A percentile compares a stretch with the other conserved stretches of the same genome.
Evolutionary conservation across 2,329 filamentous ascomycete species (phyloP).

Genomic region (Aureobasidium musti): DNA sequence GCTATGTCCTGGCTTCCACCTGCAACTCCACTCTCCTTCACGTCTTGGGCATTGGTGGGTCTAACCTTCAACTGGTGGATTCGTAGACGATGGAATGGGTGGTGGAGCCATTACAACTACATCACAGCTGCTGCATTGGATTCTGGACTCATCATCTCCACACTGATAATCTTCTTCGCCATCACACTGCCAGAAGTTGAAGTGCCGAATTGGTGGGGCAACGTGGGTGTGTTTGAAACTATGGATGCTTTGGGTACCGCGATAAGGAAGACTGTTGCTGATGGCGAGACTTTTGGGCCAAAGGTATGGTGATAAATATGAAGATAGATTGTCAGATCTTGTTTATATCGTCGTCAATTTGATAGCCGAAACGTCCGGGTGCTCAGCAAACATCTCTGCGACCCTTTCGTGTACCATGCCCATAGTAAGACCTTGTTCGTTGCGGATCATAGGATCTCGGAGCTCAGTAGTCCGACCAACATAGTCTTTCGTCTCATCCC

Average conservation of each 20-base stretch:
- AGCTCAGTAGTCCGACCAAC: background rate
- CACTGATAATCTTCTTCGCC: slow-evolving; percentile 6
- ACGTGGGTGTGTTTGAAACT: slow-evolving; percentile 9
- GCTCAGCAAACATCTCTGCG: background rate
- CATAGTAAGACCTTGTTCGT: background rate
- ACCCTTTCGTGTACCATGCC: background rate
- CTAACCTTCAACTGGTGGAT: slow-evolving; percentile 13
- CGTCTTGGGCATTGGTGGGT: background rate
- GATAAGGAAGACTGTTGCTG: slow-evolving; percentile 7
- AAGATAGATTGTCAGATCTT: background rate
- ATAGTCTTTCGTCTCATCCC: slow-evolving; percentile 5
- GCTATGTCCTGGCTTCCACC: slow-evolving; percentile 10
- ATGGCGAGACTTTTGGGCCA: slow-evolving; percentile 9
- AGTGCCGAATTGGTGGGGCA: slow-evolving; percentile 9
- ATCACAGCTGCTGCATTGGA: slow-evolving; percentile 8
- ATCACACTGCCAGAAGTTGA: slow-evolving; percentile 2
- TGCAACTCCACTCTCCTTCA: slow-evolving; percentile 1
- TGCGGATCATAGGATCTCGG: background rate
- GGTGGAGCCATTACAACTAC: slow-evolving; percentile 14
- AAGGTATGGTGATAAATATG: background rate
- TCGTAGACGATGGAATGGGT: slow-evolving; percentile 6
- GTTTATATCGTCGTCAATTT: background rate
- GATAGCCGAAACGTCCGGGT: background rate
- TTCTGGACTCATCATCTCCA: slow-evolving; percentile 6
- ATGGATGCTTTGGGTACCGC: slow-evolving; percentile 18